Evolutionary conservation across 2,329 filamentous ascomycete genomes (phyloP).

Genomic region (Acephala macrosclerotiorum): DNA sequence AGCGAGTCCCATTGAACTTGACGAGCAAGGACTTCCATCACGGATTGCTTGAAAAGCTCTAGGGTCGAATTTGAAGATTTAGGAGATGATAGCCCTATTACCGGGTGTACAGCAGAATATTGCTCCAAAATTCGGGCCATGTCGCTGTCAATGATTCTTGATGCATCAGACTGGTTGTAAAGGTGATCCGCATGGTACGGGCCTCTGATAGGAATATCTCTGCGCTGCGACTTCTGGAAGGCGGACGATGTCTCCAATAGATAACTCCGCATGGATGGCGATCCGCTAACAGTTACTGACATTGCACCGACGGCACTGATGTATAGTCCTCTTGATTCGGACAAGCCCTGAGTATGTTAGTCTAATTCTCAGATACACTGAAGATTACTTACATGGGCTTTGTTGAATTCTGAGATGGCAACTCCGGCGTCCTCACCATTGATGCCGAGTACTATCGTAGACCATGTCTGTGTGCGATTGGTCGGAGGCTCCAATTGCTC

Average conservation of each 20-base stretch:
- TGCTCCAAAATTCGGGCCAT: conserved; percentile 20
- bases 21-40: conserved; percentile 29
- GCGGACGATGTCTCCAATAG: conserved; percentile 27
- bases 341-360: conserved; percentile 22
- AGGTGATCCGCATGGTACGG: conserved; percentile 44
- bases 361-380: background rate
- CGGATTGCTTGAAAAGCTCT: conserved; percentile 30
- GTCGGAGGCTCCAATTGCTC: conserved; percentile 28
- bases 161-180: conserved; percentile 36
- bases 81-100: conserved; percentile 21
- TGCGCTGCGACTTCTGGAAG: conserved; percentile 28
- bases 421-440: conserved; percentile 29
- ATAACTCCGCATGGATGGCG: conserved; percentile 25
- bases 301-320: conserved; percentile 31
- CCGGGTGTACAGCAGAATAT: conserved; percentile 22
- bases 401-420: conserved; percentile 32
- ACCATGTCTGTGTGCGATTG: conserved; percentile 30
- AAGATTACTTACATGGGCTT: conserved; percentile 12
- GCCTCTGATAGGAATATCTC: conserved; percentile 34
- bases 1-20: conserved; percentile 32
- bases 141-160: conserved; percentile 32
- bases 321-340: conserved; percentile 30
- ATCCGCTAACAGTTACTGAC: conserved; percentile 35
- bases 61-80: conserved; percentile 18
- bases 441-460: conserved; percentile 31